phyloP scores from a whole-genome alignment of 2,329 filamentous ascomycete genomes.

The Trichoderma asperellum region DNA sequence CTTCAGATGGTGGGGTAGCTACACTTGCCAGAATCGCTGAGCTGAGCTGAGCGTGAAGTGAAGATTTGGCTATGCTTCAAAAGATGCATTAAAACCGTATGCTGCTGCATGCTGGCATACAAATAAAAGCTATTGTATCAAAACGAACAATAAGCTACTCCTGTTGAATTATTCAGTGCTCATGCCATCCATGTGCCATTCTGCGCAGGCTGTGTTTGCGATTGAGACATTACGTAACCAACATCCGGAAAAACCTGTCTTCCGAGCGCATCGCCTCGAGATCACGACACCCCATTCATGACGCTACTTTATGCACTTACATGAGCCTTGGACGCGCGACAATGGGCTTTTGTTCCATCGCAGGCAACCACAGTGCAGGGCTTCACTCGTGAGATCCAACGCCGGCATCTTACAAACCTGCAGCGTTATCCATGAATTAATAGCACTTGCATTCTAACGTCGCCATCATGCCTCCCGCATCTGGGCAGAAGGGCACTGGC shows the following conservation, averaged over 20 bases:
- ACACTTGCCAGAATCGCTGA: neutral
- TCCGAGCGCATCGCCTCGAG: constrained; percentile 1
- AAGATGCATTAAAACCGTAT: neutral
- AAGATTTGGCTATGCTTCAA: neutral
- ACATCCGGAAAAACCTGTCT: neutral
- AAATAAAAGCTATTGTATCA: neutral
- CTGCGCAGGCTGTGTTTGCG: too few species aligned
- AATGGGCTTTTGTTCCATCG: constrained; percentile 12
- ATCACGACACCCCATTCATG: constrained; percentile 10
- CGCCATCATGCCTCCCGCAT: constrained; percentile 58
- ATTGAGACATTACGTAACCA: neutral
- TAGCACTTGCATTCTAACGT: constrained; percentile 8
- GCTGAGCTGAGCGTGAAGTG: neutral
- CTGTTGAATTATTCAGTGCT: neutral
- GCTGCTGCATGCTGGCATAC: neutral
- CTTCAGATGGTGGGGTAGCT: neutral
- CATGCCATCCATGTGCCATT: neutral
- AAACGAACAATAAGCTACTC: neutral
- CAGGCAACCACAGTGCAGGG: neutral
- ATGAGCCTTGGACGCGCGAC: constrained; percentile 26
- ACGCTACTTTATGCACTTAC: constrained; percentile 22
- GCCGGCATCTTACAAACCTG: neutral
- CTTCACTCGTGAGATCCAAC: neutral
- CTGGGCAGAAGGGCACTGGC: constrained; percentile 64
- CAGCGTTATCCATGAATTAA: constrained; percentile 8